These are phyloP conservation scores for Didymosphaeria variabile DNA, from an alignment of 2,329 filamentous ascomycete genomes.

Conservation along the genomic window DNA sequence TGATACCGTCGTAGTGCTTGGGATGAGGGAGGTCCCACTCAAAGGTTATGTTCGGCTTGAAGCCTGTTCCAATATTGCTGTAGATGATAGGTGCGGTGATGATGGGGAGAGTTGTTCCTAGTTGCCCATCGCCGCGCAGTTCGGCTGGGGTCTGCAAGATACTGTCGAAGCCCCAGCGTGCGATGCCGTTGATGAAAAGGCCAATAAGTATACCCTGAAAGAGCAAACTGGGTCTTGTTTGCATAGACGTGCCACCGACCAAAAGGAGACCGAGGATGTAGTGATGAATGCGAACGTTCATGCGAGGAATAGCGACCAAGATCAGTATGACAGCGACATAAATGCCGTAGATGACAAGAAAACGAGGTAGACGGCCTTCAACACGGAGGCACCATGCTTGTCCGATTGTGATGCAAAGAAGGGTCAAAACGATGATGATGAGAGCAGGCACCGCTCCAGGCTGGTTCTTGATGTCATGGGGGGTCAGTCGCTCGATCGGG, in stretches of 20 bases:
- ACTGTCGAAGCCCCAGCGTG: constrained; percentile 91
- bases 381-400: constrained; percentile 89
- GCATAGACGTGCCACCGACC: constrained; percentile 86
- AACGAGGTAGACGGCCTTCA: constrained; percentile 80
- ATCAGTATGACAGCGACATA: constrained; percentile 74
- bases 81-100: constrained; percentile 52
- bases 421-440: constrained; percentile 75
- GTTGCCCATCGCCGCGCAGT: constrained; percentile 66
- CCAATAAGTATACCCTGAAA: constrained; percentile 92
- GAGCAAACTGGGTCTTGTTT: constrained; percentile 82
- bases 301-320: constrained; percentile 66
- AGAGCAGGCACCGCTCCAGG: constrained; percentile 88
- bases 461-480: constrained; percentile 86
- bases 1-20: constrained; percentile 74
- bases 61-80: constrained; percentile 54
- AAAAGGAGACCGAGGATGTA: constrained; percentile 90
- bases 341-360: constrained; percentile 79
- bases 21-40: constrained; percentile 61
- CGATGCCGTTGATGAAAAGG: constrained; percentile 92
- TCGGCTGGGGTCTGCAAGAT: constrained; percentile 83
- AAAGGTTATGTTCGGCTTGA: constrained; percentile 69
- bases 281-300: constrained; percentile 90
- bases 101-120: constrained; percentile 67
- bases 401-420: constrained; percentile 72
- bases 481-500: constrained; percentile 89